phyloP scores from a whole-genome alignment of 225 moss, liverwort and hornwort species.

The Sphagnum tenellum region DNA sequence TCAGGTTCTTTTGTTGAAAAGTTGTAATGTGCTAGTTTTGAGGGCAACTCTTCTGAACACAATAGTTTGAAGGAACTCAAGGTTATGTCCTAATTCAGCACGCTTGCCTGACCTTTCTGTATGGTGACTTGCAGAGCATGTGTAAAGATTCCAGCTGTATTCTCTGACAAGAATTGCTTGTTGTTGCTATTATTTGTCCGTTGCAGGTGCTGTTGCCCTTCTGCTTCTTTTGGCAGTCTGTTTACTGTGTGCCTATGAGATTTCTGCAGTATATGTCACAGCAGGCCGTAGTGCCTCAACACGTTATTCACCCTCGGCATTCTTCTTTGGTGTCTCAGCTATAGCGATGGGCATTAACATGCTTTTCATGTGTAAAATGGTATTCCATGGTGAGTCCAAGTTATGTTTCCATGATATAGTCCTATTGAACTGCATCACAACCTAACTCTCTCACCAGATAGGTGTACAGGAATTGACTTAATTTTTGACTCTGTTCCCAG shows the following conservation, averaged over 20 bases:
- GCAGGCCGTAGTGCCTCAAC: constrained; percentile 91
- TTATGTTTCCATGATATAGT: no score
- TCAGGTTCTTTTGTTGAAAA: no score
- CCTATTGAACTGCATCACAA: not conserved
- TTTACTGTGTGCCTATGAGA: constrained; percentile 91
- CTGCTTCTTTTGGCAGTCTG: constrained; percentile 90
- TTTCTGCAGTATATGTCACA: constrained; percentile 95
- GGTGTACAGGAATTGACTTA: no score
- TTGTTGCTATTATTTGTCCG: not conserved
- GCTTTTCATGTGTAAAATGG: constrained; percentile 99
- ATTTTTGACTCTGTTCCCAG: not conserved
- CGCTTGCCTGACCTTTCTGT: not conserved
- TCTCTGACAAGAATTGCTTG: not conserved
- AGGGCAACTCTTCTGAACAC: no score
- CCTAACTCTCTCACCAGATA: not conserved
- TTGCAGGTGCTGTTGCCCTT: constrained; percentile 89
- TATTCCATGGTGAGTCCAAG: constrained; percentile 78
- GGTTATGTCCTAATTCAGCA: no score
- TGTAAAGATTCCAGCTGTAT: no score
- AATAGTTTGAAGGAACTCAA: no score
- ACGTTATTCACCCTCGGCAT: constrained; percentile 86
- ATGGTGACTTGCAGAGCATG: not conserved
- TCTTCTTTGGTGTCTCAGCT: constrained; percentile 98
- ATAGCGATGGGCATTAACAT: constrained; percentile 98
- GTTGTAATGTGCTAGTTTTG: no score